Evolutionary conservation across 2,329 filamentous ascomycete species (phyloP).

Genomic region (Paecilomyces formosus): DNA sequence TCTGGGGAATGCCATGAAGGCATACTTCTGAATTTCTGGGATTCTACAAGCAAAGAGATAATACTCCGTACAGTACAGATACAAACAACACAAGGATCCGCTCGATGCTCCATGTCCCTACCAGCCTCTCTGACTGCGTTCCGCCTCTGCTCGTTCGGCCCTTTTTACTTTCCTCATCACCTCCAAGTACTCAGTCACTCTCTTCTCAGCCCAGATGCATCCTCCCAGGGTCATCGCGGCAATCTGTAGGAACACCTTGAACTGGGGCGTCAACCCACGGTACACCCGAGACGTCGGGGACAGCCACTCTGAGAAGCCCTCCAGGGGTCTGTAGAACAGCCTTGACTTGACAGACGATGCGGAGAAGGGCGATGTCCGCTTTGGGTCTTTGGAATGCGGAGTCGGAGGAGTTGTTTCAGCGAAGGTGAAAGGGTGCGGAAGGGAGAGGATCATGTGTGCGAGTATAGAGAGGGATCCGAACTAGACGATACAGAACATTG

Average conservation of each 20-base stretch:
- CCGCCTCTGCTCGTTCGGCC: conserved; percentile 29
- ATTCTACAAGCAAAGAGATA: not conserved
- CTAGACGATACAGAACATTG: conserved; percentile 11
- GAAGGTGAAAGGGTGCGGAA: conserved; percentile 37
- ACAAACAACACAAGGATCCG: not conserved
- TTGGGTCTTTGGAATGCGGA: conserved; percentile 9
- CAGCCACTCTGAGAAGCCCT: conserved; percentile 43
- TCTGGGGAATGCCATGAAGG: not conserved
- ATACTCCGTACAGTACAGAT: not conserved
- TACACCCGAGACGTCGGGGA: conserved; percentile 36
- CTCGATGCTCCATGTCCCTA: not conserved
- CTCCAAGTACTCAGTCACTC: conserved; percentile 41
- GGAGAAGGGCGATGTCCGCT: conserved; percentile 18
- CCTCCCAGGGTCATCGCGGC: conserved; percentile 41
- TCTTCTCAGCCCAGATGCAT: conserved; percentile 41
- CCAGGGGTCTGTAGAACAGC: conserved; percentile 34
- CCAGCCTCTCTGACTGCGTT: conserved; percentile 4
- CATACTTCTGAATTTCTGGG: not conserved
- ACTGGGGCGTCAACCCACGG: conserved; percentile 41
- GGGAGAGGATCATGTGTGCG: conserved; percentile 37
- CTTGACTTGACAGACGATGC: conserved; percentile 22
- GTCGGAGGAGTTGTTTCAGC: conserved; percentile 20
- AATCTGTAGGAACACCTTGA: conserved; percentile 44
- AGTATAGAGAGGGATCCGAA: conserved; percentile 41
- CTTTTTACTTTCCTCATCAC: conserved; percentile 32